These are phyloP conservation scores for Boletus edulis DNA, from an alignment of 768 basidiomycete species.

Conservation along the genomic window DNA sequence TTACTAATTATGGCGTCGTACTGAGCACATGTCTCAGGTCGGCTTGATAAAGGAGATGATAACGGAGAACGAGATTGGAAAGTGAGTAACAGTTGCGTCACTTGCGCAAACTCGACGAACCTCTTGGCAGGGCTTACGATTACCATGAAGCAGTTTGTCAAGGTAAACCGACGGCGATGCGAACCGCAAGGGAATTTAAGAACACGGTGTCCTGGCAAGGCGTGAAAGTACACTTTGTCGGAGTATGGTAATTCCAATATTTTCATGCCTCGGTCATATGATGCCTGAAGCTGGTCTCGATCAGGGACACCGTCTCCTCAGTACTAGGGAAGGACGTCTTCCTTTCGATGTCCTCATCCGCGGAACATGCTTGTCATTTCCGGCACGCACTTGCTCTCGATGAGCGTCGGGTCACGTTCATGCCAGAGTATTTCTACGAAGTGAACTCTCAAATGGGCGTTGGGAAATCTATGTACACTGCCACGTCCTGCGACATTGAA, in stretches of 20 bases:
- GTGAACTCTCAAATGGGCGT: neutral
- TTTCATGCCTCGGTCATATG: neutral
- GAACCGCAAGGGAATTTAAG: constrained; percentile 33
- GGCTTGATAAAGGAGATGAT: constrained; percentile 8
- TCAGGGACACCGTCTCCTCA: constrained; percentile 15
- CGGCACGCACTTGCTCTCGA: constrained; percentile 16
- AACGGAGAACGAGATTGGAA: constrained; percentile 12
- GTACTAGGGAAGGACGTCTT: constrained; percentile 1
- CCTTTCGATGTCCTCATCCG: constrained; percentile 4
- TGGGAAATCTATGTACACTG: neutral
- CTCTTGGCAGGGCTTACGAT: constrained; percentile 3
- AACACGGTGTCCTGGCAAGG: constrained; percentile 29
- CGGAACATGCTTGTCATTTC: constrained; percentile 10
- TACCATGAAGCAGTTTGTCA: neutral
- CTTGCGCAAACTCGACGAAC: neutral
- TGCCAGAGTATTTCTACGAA: constrained; percentile 12
- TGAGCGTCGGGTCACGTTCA: constrained; percentile 13
- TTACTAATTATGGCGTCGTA: no score
- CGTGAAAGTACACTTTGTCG: constrained; percentile 32
- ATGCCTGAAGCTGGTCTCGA: neutral
- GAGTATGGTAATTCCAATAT: constrained; percentile 28
- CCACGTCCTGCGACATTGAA: no score
- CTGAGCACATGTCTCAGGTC: neutral
- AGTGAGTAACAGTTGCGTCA: constrained; percentile 5
- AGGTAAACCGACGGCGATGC: constrained; percentile 3